Conservation (phyloP, 1,284 basidiomycete genomes). For the Cutaneotrichosporon sp. region DNA sequence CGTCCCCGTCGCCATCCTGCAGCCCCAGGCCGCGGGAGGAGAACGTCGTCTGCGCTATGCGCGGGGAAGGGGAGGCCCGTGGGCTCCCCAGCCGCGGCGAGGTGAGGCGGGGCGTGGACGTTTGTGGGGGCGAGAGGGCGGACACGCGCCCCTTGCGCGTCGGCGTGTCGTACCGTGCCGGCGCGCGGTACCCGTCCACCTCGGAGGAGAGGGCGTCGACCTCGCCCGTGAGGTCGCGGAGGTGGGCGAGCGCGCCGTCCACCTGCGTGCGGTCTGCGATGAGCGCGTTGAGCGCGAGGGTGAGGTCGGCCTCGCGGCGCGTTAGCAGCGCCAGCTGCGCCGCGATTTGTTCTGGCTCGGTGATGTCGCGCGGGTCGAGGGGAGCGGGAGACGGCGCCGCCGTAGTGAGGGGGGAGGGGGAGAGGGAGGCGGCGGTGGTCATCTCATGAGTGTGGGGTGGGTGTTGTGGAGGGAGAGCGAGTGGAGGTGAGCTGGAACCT, state of each 20-base stretch:
- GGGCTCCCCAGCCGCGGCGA: background rate
- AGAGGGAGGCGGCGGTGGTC: conserved; percentile 7
- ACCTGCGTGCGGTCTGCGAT: conserved; percentile 71
- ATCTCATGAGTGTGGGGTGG: background rate
- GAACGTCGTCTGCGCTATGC: background rate
- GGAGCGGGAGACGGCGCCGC: conserved; percentile 23
- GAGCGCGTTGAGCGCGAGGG: conserved; percentile 71
- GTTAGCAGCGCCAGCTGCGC: conserved; percentile 62
- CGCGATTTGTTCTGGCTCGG: conserved; percentile 42
- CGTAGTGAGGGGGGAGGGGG: conserved; percentile 16
- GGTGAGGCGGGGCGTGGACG: background rate
- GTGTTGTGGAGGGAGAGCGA: background rate
- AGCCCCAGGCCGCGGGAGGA: conserved; percentile 32
- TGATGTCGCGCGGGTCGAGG: conserved; percentile 41
- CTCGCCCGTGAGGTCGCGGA: conserved; percentile 65
- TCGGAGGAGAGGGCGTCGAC: conserved; percentile 67
- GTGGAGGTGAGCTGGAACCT: conserved; percentile 9
- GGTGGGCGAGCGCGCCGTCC: conserved; percentile 63
- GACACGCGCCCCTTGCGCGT: conserved; percentile 1
- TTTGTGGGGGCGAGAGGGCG: background rate
- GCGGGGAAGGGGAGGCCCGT: background rate
- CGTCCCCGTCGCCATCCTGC: conserved; percentile 27
- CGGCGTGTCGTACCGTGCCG: background rate
- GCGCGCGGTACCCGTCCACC: conserved; percentile 54
- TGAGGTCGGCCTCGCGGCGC: conserved; percentile 73